phyloP scores from a whole-genome alignment of 352 stramenopile genomes.

The Phytophthora niederhauseri region DNA sequence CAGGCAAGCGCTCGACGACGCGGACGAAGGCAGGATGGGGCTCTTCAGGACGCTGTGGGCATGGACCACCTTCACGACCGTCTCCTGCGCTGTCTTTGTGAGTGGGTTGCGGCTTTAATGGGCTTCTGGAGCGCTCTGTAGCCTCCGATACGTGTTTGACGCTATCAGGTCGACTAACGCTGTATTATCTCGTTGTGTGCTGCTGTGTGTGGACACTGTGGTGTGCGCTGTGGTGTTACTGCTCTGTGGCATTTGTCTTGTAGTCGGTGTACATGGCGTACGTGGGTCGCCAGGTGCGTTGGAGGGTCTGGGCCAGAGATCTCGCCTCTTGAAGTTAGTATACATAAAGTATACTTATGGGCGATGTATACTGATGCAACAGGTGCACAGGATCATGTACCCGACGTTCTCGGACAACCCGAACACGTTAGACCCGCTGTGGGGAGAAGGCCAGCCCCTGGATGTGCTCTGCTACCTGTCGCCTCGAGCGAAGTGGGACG shows the following conservation, averaged over 20 bases:
- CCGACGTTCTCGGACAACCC: slow-evolving; percentile 54
- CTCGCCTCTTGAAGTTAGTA: background rate
- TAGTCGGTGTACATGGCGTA: slow-evolving; percentile 7
- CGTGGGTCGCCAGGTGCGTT: background rate
- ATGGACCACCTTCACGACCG: slow-evolving; percentile 63
- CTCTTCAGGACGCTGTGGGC: slow-evolving; percentile 32
- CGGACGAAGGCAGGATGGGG: slow-evolving; percentile 34
- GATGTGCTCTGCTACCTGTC: slow-evolving; percentile 71
- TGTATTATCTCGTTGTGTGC: background rate
- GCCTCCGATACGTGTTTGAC: background rate
- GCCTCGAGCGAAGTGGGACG: slow-evolving; percentile 46
- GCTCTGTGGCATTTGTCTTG: background rate
- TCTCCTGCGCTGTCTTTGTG: slow-evolving; percentile 68
- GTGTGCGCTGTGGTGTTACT: background rate
- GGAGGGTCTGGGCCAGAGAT: background rate
- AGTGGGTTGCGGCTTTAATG: slow-evolving; percentile 17
- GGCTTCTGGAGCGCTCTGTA: background rate
- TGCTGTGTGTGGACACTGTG: background rate
- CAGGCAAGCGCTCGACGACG: background rate
- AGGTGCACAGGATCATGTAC: slow-evolving; percentile 82
- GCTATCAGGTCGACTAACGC: background rate
- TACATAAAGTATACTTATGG: background rate
- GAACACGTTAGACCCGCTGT: slow-evolving; percentile 67
- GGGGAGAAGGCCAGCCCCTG: slow-evolving; percentile 63
- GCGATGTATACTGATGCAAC: background rate